A percentile compares a stretch with the other conserved stretches of the same genome.
phyloP scores from a whole-genome alignment of 2,329 filamentous ascomycete species.

The Fusarium cicatricum region DNA sequence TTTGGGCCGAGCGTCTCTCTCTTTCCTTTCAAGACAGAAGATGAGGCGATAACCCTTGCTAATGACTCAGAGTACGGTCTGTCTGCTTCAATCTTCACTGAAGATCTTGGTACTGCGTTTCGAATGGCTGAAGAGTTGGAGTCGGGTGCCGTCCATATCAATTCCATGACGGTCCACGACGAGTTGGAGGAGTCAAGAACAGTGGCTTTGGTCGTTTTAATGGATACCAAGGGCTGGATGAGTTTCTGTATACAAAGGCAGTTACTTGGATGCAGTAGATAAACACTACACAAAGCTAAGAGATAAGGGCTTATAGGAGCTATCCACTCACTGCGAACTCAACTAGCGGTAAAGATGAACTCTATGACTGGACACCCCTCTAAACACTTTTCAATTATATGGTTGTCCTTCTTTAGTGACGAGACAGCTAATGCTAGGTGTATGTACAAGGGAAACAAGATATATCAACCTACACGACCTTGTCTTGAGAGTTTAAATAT shows the following conservation, averaged over 20 bases:
- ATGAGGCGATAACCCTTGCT: conserved; percentile 73
- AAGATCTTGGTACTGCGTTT: conserved; percentile 65
- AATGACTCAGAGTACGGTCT: conserved; percentile 84
- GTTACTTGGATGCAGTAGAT: too few species aligned
- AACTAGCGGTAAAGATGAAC: too few species aligned
- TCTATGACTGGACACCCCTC: too few species aligned
- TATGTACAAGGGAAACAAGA: too few species aligned
- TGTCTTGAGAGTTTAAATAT: too few species aligned
- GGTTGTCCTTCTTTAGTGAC: too few species aligned
- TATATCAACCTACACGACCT: too few species aligned
- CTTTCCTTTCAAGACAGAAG: conserved; percentile 3
- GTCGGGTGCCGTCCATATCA: conserved; percentile 70
- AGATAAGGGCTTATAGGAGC: too few species aligned
- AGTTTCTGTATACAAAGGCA: conserved; percentile 35
- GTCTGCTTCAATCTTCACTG: conserved; percentile 72
- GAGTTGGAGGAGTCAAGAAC: conserved; percentile 68
- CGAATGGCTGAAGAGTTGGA: conserved; percentile 66
- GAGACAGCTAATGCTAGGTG: too few species aligned
- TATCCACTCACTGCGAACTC: too few species aligned
- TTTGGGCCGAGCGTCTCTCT: conserved; percentile 22
- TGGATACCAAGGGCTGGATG: conserved; percentile 34
- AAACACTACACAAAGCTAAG: too few species aligned
- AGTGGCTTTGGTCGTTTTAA: conserved; percentile 69
- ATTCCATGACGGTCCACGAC: conserved; percentile 69
- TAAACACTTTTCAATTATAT: too few species aligned